Evolutionary conservation across 495 filamentous ascomycete species (phyloP), one percentile per base, ranked within the genome.

Genomic region (Talaromyces trachyspermus): DNA sequence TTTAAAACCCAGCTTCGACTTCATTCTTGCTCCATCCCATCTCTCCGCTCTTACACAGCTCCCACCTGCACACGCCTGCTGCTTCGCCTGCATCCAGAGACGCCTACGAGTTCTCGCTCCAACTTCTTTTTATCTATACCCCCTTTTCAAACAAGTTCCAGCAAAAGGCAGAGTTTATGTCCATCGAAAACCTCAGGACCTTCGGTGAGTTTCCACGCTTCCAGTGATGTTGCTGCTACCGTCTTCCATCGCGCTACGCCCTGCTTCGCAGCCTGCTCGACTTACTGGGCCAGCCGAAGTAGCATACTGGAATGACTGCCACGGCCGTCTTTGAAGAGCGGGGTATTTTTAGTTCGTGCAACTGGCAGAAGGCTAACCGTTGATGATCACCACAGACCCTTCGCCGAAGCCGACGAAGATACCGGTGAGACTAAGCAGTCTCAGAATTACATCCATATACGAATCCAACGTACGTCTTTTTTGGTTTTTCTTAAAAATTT

Each of bases 391-490:
- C 45, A 59, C 66, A 95, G 90, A 98, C 86, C 92, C 85, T 98
- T 98, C 91, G 92, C 92, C 84, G 92, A 98, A 87, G 94, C 91
- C 84, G 92, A 97, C 87, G 91, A 95, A 81, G 89, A 92, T 73
- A 88, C 86, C 69, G 89, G 89, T 75, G 85, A 92, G 71, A 84
- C 81, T 56, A 83, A 83, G 67, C 86, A 94, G 77, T 85, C 88
- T 71, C 88, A 95, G 71, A 94, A 95, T 72, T 95, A 97, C 66
- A 95, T 97, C 74, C 94, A 97, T 76, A 98, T 98, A 68, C 89
- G 92, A 71, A 97, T 98, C 69, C 92, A 98, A 72, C 92, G 92
- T 97, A 83, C 61, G 89, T 86, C 46, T 45, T 40, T 20, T 22
- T 54, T 37, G 43, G 57, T 24, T 48, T 46, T 46, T 51, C 26